Conservation (phyloP, 23 red algal species). For the Cyanidiococcus yangmingshanensis region DNA sequence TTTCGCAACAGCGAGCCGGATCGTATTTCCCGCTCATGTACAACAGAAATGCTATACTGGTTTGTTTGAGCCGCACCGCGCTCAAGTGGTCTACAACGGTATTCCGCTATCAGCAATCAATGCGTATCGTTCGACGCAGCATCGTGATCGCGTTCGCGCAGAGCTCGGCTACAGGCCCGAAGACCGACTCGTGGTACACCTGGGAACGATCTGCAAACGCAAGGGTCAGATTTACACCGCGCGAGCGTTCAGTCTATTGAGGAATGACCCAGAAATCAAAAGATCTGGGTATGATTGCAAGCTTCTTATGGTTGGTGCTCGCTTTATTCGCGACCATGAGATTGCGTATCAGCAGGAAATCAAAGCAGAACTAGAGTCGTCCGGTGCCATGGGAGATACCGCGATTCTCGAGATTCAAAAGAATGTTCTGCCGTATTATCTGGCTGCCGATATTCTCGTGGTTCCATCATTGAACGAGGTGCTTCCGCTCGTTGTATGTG, state of each 20-base stretch:
- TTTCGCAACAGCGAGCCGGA: conserved; percentile 61
- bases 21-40: conserved; percentile 86
- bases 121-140: conserved; percentile 64
- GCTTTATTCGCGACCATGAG: conserved; percentile 94
- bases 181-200: conserved; percentile 72
- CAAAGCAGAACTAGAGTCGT: conserved; percentile 51
- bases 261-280: conserved; percentile 23
- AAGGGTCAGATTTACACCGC: conserved; percentile 85
- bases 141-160: conserved; percentile 44
- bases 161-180: conserved; percentile 64
- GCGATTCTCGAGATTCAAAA: conserved; percentile 97
- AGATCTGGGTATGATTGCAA: conserved; percentile 40
- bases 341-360: conserved; percentile 89
- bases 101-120: conserved; percentile 88
- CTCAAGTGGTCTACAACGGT: conserved; percentile 86
- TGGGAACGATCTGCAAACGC: conserved; percentile 90
- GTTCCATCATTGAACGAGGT: conserved; percentile 94
- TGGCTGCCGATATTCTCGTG: conserved; percentile 82
- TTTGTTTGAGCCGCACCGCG: conserved; percentile 38
- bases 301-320: conserved; percentile 94
- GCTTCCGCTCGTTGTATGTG: conserved; percentile 90
- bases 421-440: conserved; percentile 94
- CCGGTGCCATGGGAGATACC: conserved; percentile 39
- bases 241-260: conserved; percentile 62
- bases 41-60: conserved; percentile 74